Evolutionary conservation across 192 early-diverging fungal genomes (phyloP).

Genomic region (Dispira simplex): DNA sequence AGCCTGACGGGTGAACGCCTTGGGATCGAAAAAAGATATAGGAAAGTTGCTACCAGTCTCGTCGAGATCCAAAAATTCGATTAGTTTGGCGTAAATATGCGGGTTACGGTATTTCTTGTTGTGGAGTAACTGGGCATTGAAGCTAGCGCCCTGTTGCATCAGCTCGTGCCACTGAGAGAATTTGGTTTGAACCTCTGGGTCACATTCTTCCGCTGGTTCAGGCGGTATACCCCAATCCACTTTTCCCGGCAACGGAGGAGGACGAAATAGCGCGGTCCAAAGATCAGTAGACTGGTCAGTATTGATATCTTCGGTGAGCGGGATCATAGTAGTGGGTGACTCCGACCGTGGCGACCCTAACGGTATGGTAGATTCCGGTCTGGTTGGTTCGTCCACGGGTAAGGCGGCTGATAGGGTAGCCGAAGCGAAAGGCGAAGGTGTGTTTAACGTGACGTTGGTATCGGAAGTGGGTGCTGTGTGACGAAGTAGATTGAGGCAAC

Average conservation of each 20-base stretch:
- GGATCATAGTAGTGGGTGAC: neutral
- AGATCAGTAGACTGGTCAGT: neutral
- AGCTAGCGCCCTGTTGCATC: conserved; percentile 45
- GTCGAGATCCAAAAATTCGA: conserved; percentile 67
- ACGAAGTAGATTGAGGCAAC: too few species aligned
- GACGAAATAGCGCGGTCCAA: neutral
- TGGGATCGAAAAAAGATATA: conserved; percentile 51
- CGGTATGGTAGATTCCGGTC: neutral
- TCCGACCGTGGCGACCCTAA: neutral
- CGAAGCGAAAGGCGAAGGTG: too few species aligned
- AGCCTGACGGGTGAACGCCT: neutral
- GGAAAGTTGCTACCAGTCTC: conserved; percentile 70
- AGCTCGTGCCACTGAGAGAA: conserved; percentile 60
- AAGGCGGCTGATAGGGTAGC: too few species aligned
- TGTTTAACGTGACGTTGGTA: too few species aligned
- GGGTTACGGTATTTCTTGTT: conserved; percentile 90
- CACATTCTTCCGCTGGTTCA: conserved; percentile 20
- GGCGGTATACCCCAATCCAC: conserved; percentile 4
- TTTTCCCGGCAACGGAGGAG: neutral
- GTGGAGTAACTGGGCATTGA: conserved; percentile 65
- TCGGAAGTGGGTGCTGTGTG: too few species aligned
- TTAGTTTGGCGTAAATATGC: conserved; percentile 73
- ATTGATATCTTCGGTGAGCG: neutral
- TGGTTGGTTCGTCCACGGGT: neutral
- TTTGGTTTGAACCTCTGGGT: conserved; percentile 53